phyloP scores from a whole-genome alignment of 2,329 filamentous ascomycete species.

The Fusarium sp. region DNA sequence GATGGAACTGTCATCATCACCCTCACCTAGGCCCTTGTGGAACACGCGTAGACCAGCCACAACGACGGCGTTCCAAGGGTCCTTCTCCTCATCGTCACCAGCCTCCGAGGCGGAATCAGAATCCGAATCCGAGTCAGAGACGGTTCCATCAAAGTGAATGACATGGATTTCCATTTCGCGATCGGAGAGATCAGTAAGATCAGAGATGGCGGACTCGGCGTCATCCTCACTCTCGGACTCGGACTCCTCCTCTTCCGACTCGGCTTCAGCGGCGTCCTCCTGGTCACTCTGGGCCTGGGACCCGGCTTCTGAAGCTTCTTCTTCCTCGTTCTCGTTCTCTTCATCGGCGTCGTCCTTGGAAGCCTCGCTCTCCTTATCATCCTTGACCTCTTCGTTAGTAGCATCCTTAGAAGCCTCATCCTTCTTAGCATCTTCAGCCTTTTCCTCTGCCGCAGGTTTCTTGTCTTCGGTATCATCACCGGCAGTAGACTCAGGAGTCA shows the following conservation, averaged over 20 bases:
- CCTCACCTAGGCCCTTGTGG: conserved; percentile 60
- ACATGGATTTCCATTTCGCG: conserved; percentile 57
- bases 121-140: conserved; percentile 4
- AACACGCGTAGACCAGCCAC: conserved; percentile 76
- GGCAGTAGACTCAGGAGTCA: conserved; percentile 40
- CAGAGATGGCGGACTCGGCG: conserved; percentile 48
- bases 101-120: conserved; percentile 55
- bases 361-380: not conserved
- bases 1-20: conserved; percentile 54
- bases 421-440: not conserved
- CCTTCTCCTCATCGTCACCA: conserved; percentile 68
- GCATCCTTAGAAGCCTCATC: not conserved
- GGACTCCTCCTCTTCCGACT: conserved; percentile 42
- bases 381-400: not conserved
- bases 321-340: conserved; percentile 6
- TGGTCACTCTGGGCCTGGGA: conserved; percentile 8
- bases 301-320: conserved; percentile 2
- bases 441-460: conserved; percentile 1
- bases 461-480: conserved; percentile 20
- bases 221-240: conserved; percentile 44
- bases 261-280: conserved; percentile 31
- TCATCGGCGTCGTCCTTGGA: not conserved
- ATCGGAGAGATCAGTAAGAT: conserved; percentile 58
- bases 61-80: conserved; percentile 76
- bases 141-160: conserved; percentile 30